A percentile compares a stretch with the other conserved stretches of the same genome.
Conservation (phyloP, 768 basidiomycete species). For the Fistulinella prunicolor region DNA sequence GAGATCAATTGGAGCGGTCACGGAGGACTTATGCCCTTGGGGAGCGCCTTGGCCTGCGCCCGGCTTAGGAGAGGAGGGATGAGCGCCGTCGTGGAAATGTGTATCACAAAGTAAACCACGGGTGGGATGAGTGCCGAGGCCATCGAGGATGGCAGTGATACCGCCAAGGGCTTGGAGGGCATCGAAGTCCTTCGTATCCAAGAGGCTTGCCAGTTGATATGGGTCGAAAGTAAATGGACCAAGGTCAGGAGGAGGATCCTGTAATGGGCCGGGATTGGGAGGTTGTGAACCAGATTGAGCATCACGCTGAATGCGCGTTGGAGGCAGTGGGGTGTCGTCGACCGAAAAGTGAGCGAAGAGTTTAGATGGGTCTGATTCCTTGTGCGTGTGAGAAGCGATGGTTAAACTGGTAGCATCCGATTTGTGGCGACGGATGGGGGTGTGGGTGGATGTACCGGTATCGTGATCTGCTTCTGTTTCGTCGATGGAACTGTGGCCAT, state of each 20-base stretch:
- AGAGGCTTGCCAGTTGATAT: conserved; percentile 71
- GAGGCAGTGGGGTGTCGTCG: conserved; percentile 11
- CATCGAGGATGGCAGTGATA: conserved; percentile 55
- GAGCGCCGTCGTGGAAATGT: background rate
- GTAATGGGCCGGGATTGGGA: conserved; percentile 25
- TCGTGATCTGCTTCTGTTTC: conserved; percentile 51
- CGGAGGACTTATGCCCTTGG: conserved; percentile 24
- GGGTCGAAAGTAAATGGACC: conserved; percentile 76
- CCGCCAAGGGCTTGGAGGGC: conserved; percentile 72
- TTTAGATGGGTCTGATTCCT: conserved; percentile 37
- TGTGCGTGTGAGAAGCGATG: conserved; percentile 36
- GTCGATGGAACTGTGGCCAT: conserved; percentile 35
- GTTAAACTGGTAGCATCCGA: conserved; percentile 35
- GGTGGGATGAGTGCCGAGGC: conserved; percentile 66
- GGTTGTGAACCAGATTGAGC: conserved; percentile 21
- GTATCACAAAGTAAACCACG: conserved; percentile 38
- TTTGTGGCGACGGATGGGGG: conserved; percentile 34
- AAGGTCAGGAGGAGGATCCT: conserved; percentile 51
- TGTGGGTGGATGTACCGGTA: conserved; percentile 26
- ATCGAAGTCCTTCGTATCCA: conserved; percentile 85
- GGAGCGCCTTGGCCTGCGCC: conserved; percentile 33
- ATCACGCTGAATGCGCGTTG: conserved; percentile 23
- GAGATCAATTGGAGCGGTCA: background rate
- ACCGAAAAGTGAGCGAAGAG: conserved; percentile 5
- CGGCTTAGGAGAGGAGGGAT: conserved; percentile 12